Conservation (phyloP, 1,284 basidiomycete species). For the Moniliophthora roreri region DNA sequence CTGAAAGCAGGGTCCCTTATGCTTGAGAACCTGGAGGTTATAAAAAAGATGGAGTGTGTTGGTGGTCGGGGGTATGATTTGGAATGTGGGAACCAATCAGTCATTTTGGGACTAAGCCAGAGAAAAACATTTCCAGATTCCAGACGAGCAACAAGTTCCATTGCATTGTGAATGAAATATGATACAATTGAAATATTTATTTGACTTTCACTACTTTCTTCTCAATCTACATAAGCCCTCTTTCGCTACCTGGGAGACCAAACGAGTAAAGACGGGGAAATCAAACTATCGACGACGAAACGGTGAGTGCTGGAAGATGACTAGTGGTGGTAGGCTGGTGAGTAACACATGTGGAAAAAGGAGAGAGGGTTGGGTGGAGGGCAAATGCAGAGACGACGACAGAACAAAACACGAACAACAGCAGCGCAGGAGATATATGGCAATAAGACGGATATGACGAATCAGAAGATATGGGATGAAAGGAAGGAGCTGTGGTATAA, state of each 20-base stretch:
- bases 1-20: no score
- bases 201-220: constrained; percentile 2
- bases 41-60: no score
- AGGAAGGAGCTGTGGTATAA: constrained; percentile 15
- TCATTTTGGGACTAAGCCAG: no score
- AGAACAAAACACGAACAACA: constrained; percentile 17
- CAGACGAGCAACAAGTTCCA: no score
- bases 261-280: not conserved
- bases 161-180: not conserved
- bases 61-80: no score
- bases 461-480: constrained; percentile 15
- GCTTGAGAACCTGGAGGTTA: no score
- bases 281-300: no score
- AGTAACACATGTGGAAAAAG: not conserved
- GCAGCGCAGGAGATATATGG: constrained; percentile 10
- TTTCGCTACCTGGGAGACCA: constrained; percentile 5
- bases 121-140: no score
- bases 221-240: constrained; percentile 5
- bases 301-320: no score
- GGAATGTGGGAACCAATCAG: no score
- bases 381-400: constrained; percentile 15
- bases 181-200: constrained; percentile 5
- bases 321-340: not conserved
- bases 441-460: constrained; percentile 5
- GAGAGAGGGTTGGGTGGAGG: constrained; percentile 1